phyloP scores from a whole-genome alignment of 306 rosid genomes.

The Malus sylvestris region DNA sequence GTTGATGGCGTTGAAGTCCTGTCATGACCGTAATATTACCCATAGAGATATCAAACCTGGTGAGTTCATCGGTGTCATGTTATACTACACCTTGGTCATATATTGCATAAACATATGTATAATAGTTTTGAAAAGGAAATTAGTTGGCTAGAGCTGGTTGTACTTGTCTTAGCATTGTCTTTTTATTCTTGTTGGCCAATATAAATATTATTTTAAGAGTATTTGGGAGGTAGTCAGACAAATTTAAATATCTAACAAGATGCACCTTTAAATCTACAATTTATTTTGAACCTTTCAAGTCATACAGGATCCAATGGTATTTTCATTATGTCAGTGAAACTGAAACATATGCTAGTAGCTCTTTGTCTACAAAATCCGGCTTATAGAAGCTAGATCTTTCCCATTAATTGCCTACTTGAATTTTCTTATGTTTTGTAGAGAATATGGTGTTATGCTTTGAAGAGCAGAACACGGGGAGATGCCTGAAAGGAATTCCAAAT shows the following conservation, averaged over 20 bases:
- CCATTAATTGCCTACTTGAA: neutral
- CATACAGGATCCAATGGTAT: neutral
- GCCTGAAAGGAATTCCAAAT: constrained; percentile 63
- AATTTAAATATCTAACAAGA: neutral
- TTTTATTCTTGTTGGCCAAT: neutral
- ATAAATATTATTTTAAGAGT: neutral
- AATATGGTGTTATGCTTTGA: constrained; percentile 92
- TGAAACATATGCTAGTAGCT: neutral
- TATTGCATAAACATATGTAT: neutral
- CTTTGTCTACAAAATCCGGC: neutral
- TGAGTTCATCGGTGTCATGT: constrained; percentile 33
- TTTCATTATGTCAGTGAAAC: neutral
- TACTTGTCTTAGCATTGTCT: neutral
- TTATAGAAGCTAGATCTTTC: neutral
- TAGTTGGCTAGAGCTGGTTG: neutral
- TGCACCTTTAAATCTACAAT: neutral
- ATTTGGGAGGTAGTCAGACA: neutral
- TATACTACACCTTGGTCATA: neutral
- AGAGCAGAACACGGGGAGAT: constrained; percentile 76
- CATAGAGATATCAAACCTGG: constrained; percentile 99
- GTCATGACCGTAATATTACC: constrained; percentile 89
- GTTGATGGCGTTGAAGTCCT: constrained; percentile 83
- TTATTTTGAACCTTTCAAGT: neutral
- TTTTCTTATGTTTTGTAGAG: constrained; percentile 43
- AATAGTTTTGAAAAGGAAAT: neutral